Evolutionary conservation across 345 rosid genomes (phyloP), one percentile per base, ranked within the genome.

Genomic region (Ailanthus altissimus): DNA sequence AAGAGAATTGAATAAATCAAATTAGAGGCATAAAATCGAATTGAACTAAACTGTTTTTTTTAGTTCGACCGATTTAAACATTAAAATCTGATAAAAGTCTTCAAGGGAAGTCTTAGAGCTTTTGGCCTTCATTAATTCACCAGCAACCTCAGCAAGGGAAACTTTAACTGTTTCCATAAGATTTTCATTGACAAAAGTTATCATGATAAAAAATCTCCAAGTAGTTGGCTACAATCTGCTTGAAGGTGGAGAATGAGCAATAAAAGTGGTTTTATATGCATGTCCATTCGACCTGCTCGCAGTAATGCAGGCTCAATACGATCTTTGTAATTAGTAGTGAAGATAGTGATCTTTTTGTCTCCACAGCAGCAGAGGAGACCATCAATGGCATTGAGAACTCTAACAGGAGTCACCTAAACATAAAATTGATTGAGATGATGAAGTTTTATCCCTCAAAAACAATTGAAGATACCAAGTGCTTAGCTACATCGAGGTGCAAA

Each of bases 211-310:
- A 60, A 45, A 82, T 69, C 9, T 76, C 80, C 59, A 78, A 73
- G 77, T 82, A 83, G 49, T 47, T 85, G 8, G 66, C 54, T 15
- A 79, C 86, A 1, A 85, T 81, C 74, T 78, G 88, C 84, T 81
- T 85, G 79, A 85, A 81, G 26, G 73, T 77, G 13, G 85, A 85
- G 67, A 71, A 72, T 38, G 88, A 80, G 79, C 88, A 83, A 26
- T 85, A 85, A 4, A 84, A 78, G 26, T n/a, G 83, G 45, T 60
- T 67, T 26, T 38, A 85, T 77, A 72, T 85, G 88, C 78, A 73
- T 72, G 61, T 85, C 88, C 86, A 85, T 85, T 0, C 83, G 88
- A 5, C 88, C 88, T 3, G 86, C 78, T 78, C 88, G 79, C 13
- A 85, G 62, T 73, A 85, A 51, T 0, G 89, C 86, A 3, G 83